These are phyloP conservation scores for Penicillium decumbens DNA, from an alignment of 2,329 filamentous ascomycete species.

Conservation along the genomic window DNA sequence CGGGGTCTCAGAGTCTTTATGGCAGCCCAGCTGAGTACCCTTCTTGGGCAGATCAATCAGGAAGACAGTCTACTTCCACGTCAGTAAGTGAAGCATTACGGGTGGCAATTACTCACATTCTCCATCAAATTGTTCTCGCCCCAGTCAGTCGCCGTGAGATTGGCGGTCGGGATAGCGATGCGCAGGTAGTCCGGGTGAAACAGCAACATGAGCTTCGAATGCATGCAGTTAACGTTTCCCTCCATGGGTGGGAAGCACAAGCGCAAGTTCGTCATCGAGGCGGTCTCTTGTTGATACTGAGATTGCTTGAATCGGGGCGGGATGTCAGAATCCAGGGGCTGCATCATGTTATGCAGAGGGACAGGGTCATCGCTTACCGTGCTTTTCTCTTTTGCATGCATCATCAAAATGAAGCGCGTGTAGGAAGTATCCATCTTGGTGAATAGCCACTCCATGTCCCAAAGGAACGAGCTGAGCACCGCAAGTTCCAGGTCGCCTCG, in stretches of 20 bases:
- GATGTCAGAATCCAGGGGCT: background rate
- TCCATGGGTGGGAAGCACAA: constrained; percentile 79
- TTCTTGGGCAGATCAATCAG: constrained; percentile 76
- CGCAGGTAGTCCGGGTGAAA: constrained; percentile 70
- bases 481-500: constrained; percentile 67
- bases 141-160: constrained; percentile 83
- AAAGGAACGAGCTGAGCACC: constrained; percentile 80
- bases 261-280: constrained; percentile 52
- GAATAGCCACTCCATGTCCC: constrained; percentile 75
- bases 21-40: constrained; percentile 23
- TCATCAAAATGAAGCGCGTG: constrained; percentile 62
- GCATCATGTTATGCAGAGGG: background rate
- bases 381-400: constrained; percentile 54
- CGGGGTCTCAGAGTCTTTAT: constrained; percentile 34
- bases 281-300: constrained; percentile 39
- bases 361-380: constrained; percentile 29
- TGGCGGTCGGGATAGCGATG: constrained; percentile 81
- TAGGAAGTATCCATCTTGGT: constrained; percentile 60
- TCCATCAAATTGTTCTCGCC: constrained; percentile 74
- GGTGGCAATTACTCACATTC: constrained; percentile 55
- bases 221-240: constrained; percentile 69
- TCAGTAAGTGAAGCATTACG: constrained; percentile 6
- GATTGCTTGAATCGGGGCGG: constrained; percentile 26
- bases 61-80: constrained; percentile 62
- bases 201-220: constrained; percentile 90